Percentiles rank a stretch among this genome's conserved stretches.
Conservation (phyloP, 306 rosid genomes). For the Spatholobus suberectus region DNA sequence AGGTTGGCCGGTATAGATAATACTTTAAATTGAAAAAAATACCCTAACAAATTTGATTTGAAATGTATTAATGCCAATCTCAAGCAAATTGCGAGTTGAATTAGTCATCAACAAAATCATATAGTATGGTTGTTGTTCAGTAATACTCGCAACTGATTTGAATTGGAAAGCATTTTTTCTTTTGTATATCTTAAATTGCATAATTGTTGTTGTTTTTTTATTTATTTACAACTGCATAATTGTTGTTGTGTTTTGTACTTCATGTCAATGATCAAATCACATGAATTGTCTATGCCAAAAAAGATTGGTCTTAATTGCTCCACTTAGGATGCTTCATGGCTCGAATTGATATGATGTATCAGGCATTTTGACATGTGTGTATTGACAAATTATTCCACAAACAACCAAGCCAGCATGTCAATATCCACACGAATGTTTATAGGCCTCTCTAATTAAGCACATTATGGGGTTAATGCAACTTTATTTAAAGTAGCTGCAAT, state of each 20-base stretch:
- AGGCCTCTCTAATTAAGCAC: constrained; percentile 2
- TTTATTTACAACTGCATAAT: too few species aligned
- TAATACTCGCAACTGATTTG: constrained; percentile 7
- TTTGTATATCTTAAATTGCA: not conserved
- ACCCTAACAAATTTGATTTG: constrained; percentile 57
- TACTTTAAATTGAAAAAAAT: constrained; percentile 45
- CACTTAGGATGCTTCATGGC: constrained; percentile 29
- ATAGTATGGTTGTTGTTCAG: not conserved
- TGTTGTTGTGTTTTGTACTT: too few species aligned
- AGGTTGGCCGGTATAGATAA: constrained; percentile 40
- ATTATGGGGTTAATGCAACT: constrained; percentile 36
- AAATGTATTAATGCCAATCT: constrained; percentile 28
- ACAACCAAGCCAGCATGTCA: constrained; percentile 23
- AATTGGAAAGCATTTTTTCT: not conserved
- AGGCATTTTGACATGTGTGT: not conserved
- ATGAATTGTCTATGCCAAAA: constrained; percentile 3
- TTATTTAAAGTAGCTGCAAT: constrained; percentile 39
- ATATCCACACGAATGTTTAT: constrained; percentile 33
- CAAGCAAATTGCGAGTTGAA: constrained; percentile 15
- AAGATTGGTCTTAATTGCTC: constrained; percentile 25
- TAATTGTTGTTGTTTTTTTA: constrained; percentile 9
- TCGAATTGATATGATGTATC: constrained; percentile 15
- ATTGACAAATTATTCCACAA: not conserved
- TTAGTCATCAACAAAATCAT: constrained; percentile 14
- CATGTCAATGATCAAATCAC: constrained; percentile 18